phyloP scores from a whole-genome alignment of 1,139 yeast species.

The Lodderomyces margitis region DNA sequence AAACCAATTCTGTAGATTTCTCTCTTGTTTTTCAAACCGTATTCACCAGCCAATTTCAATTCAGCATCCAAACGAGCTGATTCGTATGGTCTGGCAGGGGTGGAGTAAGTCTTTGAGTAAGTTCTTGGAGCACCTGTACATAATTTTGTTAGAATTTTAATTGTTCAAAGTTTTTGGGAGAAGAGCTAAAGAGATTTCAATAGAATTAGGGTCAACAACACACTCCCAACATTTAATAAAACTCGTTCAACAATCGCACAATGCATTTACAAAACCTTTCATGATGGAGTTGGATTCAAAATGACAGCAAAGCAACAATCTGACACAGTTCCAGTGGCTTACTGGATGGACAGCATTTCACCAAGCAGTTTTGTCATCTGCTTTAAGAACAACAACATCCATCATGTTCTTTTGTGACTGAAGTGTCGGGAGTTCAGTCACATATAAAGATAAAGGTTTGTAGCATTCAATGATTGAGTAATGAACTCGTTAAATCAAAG shows the following conservation, averaged over 20 bases:
- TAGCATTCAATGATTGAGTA: conserved; percentile 21
- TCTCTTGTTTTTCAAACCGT: conserved; percentile 99
- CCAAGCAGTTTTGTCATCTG: not conserved
- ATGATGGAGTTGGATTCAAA: not conserved
- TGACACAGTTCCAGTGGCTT: not conserved
- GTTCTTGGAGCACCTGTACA: conserved; percentile 93
- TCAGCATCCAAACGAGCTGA: conserved; percentile 99
- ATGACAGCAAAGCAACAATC: not conserved
- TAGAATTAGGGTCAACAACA: not conserved
- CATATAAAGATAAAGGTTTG: conserved; percentile 23
- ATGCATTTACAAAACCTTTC: conserved; percentile 6
- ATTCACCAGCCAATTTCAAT: conserved; percentile 99
- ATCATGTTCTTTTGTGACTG: conserved; percentile 43
- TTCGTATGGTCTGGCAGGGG: conserved; percentile 99
- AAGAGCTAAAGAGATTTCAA: conserved; percentile 2
- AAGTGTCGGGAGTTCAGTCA: conserved; percentile 88
- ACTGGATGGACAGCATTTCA: conserved; percentile 1
- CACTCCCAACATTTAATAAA: not conserved
- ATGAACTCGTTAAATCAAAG: conserved; percentile 16
- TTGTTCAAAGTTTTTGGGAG: not conserved
- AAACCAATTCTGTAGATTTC: conserved; percentile 98
- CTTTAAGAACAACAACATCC: not conserved
- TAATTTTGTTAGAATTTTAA: conserved; percentile 27
- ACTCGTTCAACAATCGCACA: not conserved
- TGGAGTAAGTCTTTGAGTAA: conserved; percentile 98